phyloP scores from a whole-genome alignment of 2,329 filamentous ascomycete genomes.

The Endothia cerciana region DNA sequence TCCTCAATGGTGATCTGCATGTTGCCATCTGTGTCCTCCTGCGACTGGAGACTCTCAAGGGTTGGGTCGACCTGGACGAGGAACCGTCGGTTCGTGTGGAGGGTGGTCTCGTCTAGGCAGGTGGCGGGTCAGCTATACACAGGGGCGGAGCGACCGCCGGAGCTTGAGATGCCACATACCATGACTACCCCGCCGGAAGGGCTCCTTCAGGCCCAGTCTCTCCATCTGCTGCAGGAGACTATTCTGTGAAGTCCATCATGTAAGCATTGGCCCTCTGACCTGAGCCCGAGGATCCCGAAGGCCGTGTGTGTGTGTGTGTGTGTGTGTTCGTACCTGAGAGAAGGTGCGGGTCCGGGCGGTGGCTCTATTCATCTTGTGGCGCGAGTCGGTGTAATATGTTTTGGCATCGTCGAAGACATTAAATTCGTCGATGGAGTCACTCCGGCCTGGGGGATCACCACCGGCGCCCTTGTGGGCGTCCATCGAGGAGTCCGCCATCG shows the following conservation, averaged over 20 bases:
- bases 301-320: not conserved
- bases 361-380: conserved; percentile 50
- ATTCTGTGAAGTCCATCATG: conserved; percentile 45
- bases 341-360: conserved; percentile 59
- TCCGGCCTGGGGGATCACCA: conserved; percentile 10
- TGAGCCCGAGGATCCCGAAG: not conserved
- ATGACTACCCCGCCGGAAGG: conserved; percentile 63
- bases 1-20: conserved; percentile 99
- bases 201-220: conserved; percentile 54
- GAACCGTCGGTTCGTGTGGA: conserved; percentile 72
- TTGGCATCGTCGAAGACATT: conserved; percentile 60
- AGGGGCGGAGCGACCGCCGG: not conserved
- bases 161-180: conserved; percentile 43
- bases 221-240: conserved; percentile 58
- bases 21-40: conserved; percentile 93
- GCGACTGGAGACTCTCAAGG: conserved; percentile 74
- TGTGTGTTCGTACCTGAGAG: conserved; percentile 51
- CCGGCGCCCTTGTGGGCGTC: conserved; percentile 22
- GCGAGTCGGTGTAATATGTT: conserved; percentile 63
- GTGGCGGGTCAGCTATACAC: conserved; percentile 7
- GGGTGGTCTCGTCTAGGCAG: conserved; percentile 70
- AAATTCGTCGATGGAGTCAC: conserved; percentile 50
- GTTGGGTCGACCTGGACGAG: conserved; percentile 86
- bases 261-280: conserved; percentile 35
- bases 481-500: conserved; percentile 23